phyloP scores from a whole-genome alignment of 2,329 filamentous ascomycete genomes.

The Stemphylium vesicarium region DNA sequence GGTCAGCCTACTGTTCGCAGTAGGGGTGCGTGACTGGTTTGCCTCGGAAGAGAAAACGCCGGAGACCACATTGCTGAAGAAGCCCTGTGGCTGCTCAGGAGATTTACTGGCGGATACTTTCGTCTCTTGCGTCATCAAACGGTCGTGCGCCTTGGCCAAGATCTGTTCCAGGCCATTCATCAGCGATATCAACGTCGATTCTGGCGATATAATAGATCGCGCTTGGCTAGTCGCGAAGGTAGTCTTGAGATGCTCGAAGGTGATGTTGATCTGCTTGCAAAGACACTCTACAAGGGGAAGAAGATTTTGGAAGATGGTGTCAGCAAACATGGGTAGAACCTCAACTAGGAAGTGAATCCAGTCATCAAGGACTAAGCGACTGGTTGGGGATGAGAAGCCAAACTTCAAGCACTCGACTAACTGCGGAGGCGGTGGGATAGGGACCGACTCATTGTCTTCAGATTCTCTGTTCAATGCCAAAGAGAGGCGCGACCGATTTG shows the following conservation, averaged over 20 bases:
- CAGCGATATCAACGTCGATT: slow-evolving; percentile 79
- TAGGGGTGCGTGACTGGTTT: slow-evolving; percentile 76
- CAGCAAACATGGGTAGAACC: slow-evolving; percentile 81
- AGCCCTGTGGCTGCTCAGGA: slow-evolving; percentile 82
- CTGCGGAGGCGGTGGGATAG: slow-evolving; percentile 64
- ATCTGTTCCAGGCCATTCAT: slow-evolving; percentile 94
- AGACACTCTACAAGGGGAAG: slow-evolving; percentile 91
- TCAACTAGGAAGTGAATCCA: slow-evolving; percentile 89
- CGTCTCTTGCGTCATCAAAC: slow-evolving; percentile 76
- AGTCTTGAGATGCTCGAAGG: slow-evolving; percentile 73
- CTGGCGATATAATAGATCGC: slow-evolving; percentile 56
- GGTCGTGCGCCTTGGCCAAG: slow-evolving; percentile 84
- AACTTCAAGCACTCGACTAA: slow-evolving; percentile 85
- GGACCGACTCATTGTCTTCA: slow-evolving; percentile 42
- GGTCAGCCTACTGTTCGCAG: slow-evolving; percentile 91
- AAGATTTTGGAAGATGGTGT: slow-evolving; percentile 86
- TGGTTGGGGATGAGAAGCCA: slow-evolving; percentile 76
- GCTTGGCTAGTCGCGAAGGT: slow-evolving; percentile 60
- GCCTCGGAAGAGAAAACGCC: slow-evolving; percentile 84
- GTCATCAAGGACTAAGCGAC: slow-evolving; percentile 81
- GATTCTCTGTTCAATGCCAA: slow-evolving; percentile 38
- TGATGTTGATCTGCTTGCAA: slow-evolving; percentile 75
- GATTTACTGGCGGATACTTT: slow-evolving; percentile 72
- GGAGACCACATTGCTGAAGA: slow-evolving; percentile 94
- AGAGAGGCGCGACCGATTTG: slow-evolving; percentile 41